Conservation (phyloP, 495 filamentous ascomycete genomes). For the Neurospora sp. region DNA sequence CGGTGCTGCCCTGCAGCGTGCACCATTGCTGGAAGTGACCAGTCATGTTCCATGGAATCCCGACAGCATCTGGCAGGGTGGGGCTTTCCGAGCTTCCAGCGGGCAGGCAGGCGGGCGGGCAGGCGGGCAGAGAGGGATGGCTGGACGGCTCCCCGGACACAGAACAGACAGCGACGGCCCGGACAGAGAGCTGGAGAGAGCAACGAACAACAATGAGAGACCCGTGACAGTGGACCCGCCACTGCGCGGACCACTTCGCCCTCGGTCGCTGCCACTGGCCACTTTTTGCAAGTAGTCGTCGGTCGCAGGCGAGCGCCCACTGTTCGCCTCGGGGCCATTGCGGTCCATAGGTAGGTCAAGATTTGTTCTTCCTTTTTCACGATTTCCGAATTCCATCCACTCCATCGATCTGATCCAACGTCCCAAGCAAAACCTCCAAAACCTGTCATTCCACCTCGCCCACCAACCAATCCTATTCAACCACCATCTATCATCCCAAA, state of each 20-base stretch:
- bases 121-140: background rate
- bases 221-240: conserved; percentile 14
- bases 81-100: background rate
- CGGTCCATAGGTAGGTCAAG: conserved; percentile 7
- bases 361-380: conserved; percentile 14
- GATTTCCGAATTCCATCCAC: conserved; percentile 3
- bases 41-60: conserved; percentile 11
- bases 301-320: background rate
- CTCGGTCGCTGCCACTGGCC: background rate
- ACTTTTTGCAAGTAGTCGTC: background rate
- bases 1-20: conserved; percentile 1
- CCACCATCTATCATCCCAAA: background rate
- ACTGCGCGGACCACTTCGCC: conserved; percentile 7
- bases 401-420: background rate
- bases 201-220: background rate
- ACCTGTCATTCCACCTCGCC: background rate
- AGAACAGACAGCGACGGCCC: background rate
- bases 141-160: background rate
- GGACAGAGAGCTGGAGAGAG: background rate
- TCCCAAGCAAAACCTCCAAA: background rate
- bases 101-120: background rate
- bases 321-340: background rate
- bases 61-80: background rate
- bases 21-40: background rate
- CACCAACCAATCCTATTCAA: background rate